Evolutionary conservation across 371 early-diverging fungal genomes (phyloP).

Genomic region (Apophysomyces elegans): DNA sequence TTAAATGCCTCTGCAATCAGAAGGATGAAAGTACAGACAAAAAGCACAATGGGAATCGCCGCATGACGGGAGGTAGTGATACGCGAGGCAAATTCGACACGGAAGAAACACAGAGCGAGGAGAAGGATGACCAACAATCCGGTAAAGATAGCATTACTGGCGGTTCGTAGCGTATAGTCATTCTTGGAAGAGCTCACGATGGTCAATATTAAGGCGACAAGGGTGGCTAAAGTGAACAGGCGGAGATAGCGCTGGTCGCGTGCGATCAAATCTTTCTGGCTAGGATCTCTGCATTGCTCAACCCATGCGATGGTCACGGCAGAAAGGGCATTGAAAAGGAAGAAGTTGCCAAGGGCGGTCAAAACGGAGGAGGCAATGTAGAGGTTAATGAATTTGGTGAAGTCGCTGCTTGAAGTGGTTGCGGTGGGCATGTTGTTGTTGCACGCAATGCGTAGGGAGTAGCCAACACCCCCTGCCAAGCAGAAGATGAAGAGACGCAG

Average conservation of each 20-base stretch:
- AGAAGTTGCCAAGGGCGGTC: constrained; percentile 17
- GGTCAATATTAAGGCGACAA: constrained; percentile 12
- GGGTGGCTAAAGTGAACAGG: constrained; percentile 8
- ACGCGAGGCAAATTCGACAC: not conserved
- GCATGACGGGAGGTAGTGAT: not conserved
- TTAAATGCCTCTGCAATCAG: constrained; percentile 14
- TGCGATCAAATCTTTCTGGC: not conserved
- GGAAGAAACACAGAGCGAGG: constrained; percentile 1
- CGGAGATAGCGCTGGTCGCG: not conserved
- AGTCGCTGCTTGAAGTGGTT: not conserved
- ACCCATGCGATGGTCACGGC: constrained; percentile 13
- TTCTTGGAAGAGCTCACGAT: constrained; percentile 11
- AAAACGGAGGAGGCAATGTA: constrained; percentile 13
- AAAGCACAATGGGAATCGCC: constrained; percentile 5
- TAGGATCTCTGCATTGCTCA: constrained; percentile 4
- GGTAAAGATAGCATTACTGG: constrained; percentile 15
- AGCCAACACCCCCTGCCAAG: constrained; percentile 6
- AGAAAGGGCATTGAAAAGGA: constrained; percentile 15
- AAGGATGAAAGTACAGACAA: not conserved
- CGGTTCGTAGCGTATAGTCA: constrained; percentile 8
- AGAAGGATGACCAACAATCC: constrained; percentile 11
- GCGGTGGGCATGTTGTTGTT: not conserved
- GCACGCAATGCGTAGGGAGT: constrained; percentile 19
- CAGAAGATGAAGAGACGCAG: constrained; percentile 5
- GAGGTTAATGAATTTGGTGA: constrained; percentile 14